These are phyloP conservation scores for Teunomyces kruisii DNA, from an alignment of 805 yeast species.

Conservation along the genomic window DNA sequence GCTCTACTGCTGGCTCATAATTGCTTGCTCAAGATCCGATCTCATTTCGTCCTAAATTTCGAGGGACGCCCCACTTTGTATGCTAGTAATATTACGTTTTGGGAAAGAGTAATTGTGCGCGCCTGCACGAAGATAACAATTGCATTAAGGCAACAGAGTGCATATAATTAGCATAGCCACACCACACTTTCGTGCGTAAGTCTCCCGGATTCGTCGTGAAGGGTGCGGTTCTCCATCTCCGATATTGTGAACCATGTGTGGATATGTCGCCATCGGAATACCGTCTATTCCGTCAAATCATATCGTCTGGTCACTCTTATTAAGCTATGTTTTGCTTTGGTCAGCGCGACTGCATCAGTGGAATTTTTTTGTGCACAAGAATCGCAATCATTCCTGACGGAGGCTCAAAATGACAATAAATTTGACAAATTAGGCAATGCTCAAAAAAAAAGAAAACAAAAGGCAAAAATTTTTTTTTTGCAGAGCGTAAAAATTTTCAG, in stretches of 20 bases:
- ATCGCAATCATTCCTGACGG: neutral
- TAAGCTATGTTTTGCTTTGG: neutral
- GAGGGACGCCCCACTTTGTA: neutral
- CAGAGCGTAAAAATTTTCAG: slow-evolving; percentile 2
- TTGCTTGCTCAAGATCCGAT: neutral
- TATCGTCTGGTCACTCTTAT: neutral
- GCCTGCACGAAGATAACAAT: neutral
- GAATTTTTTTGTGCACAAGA: neutral
- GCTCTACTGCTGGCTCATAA: neutral
- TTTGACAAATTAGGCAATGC: slow-evolving; percentile 1
- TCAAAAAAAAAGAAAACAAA: neutral
- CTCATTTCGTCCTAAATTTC: neutral
- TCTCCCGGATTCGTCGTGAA: too few relatives aligned
- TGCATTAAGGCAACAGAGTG: neutral
- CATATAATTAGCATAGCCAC: neutral
- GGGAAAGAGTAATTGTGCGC: neutral
- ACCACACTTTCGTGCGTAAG: neutral
- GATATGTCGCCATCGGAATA: neutral
- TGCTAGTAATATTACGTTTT: neutral
- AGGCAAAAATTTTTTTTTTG: neutral
- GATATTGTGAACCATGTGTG: neutral
- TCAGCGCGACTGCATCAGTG: neutral
- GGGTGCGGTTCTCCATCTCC: neutral
- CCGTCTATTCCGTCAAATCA: neutral
- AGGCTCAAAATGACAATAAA: neutral